Evolutionary conservation across 805 yeast species (phyloP).

Genomic region (Ascoidea rubescens): DNA sequence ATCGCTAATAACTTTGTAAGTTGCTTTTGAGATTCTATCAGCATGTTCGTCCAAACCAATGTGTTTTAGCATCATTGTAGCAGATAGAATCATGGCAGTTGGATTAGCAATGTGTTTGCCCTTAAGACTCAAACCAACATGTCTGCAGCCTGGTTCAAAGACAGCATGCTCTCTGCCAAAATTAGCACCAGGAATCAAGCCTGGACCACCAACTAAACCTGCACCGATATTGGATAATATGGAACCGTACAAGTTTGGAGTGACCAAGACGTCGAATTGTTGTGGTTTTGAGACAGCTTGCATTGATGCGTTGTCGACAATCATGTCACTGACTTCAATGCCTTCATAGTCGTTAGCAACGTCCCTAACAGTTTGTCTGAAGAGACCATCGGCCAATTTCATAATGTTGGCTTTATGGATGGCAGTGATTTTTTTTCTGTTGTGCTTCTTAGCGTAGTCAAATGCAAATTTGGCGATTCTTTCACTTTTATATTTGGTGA

Average conservation of each 20-base stretch:
- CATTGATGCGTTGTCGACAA: slow-evolving; percentile 98
- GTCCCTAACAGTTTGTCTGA: slow-evolving; percentile 85
- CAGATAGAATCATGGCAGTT: slow-evolving; percentile 90
- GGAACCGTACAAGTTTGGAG: slow-evolving; percentile 97
- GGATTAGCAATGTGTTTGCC: slow-evolving; percentile 96
- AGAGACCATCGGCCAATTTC: slow-evolving; percentile 97
- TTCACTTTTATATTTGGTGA: slow-evolving; percentile 90
- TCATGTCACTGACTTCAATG: slow-evolving; percentile 76
- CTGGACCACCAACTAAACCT: slow-evolving; percentile 90
- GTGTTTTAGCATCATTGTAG: slow-evolving; percentile 88
- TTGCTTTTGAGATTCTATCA: slow-evolving; percentile 78
- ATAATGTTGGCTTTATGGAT: slow-evolving; percentile 98
- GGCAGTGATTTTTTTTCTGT: slow-evolving; percentile 68
- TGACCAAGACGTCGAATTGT: slow-evolving; percentile 94
- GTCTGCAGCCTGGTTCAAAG: slow-evolving; percentile 99
- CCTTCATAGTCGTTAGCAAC: slow-evolving; percentile 81
- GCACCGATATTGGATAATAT: slow-evolving; percentile 97
- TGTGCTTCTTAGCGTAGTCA: slow-evolving; percentile 85
- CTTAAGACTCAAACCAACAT: slow-evolving; percentile 92
- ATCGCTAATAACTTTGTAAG: slow-evolving; percentile 79
- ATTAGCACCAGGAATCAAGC: slow-evolving; percentile 96
- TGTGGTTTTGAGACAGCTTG: slow-evolving; percentile 98
- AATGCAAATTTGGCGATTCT: slow-evolving; percentile 95
- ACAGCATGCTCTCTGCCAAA: slow-evolving; percentile 96
- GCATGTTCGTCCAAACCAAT: slow-evolving; percentile 79